Percentiles rank a stretch among this genome's conserved stretches.
These are phyloP conservation scores for Salix koriyanagi DNA, from an alignment of 345 rosid genomes.

Conservation along the genomic window DNA sequence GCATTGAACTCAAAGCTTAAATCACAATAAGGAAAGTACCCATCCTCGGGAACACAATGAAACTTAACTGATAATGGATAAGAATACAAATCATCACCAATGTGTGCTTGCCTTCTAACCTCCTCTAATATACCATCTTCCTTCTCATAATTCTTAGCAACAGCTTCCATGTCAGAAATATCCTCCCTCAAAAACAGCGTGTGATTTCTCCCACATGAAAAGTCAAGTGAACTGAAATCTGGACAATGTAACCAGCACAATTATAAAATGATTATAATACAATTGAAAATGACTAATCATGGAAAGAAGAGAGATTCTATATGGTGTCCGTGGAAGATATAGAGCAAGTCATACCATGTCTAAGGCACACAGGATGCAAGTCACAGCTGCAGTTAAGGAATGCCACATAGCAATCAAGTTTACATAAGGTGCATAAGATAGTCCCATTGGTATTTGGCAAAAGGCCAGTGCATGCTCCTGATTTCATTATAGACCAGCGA, in stretches of 20 bases:
- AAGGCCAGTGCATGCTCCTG: conserved; percentile 53
- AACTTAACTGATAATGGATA: conserved; percentile 43
- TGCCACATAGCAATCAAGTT: conserved; percentile 87
- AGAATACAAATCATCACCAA: conserved; percentile 47
- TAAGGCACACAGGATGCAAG: conserved; percentile 69
- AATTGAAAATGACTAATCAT: conserved; percentile 1
- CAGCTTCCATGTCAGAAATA: conserved; percentile 70
- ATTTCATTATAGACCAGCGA: conserved; percentile 72
- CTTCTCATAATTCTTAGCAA: conserved; percentile 73
- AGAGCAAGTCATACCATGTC: conserved; percentile 58
- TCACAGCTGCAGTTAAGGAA: conserved; percentile 68
- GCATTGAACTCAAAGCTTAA: conserved; percentile 36
- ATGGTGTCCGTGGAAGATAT: neutral
- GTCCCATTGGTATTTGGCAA: conserved; percentile 55
- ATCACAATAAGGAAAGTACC: conserved; percentile 67
- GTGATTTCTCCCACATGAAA: conserved; percentile 61
- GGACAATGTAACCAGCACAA: conserved; percentile 20
- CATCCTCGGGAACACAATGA: conserved; percentile 38
- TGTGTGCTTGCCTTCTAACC: conserved; percentile 31
- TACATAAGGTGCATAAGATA: conserved; percentile 78
- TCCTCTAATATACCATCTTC: conserved; percentile 41
- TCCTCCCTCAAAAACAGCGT: conserved; percentile 75
- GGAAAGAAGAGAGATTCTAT: neutral
- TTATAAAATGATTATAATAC: neutral
- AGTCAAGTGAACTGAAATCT: conserved; percentile 60